Base-by-base conservation (phyloP, 2,329 filamentous ascomycete genomes). In the Curvularia eragrostidis region DNA sequence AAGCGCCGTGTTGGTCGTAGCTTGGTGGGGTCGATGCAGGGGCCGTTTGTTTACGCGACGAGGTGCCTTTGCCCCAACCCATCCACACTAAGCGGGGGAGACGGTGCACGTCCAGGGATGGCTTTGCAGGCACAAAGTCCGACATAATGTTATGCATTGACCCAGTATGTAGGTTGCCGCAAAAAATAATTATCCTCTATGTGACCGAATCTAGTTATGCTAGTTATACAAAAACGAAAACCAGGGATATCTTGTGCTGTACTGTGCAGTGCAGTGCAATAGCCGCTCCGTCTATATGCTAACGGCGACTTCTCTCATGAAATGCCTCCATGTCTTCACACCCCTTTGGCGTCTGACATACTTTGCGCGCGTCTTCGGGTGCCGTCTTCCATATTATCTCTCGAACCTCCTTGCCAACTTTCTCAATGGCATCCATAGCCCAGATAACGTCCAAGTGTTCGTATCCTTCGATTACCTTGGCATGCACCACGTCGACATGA, bases 381-480 rank as follows among this genome's bases (percentile, higher is more conserved):
- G 83, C 81, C 1, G 91, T 96, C 75, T 88, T 88, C 93, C 93
- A 97, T 12, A 97, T 76, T 13, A 96, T 89, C 68, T 94, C 89
- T 28, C 87, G 84, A 0, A 97, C 81, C 78, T 96, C 93, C 55
- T 81, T 83, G 5, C 93, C 95, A 0, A 97, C 91, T 74, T 94
- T 86, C 47, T 94, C 88, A 15, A 93, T 86, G 0, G 88, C 87
- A 71, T 97, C 93, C 82, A 97, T 91, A 0, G 93, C 93, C 94
- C 94, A 97, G 36, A 98, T 87, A 1, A 97, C 91, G 77, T 97
- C 94, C 4, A 98, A 83, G 77, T 98, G 94, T 78, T 97, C 94
- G 74, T 97, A 77, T 46, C 89, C 91, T 2, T 91, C 87, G 42
- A 97, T 90, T 21, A 96, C 81, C 72, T 91, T 96, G 62, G 85